phyloP scores from a whole-genome alignment of 768 basidiomycete genomes.

The Tulasnella sp. region DNA sequence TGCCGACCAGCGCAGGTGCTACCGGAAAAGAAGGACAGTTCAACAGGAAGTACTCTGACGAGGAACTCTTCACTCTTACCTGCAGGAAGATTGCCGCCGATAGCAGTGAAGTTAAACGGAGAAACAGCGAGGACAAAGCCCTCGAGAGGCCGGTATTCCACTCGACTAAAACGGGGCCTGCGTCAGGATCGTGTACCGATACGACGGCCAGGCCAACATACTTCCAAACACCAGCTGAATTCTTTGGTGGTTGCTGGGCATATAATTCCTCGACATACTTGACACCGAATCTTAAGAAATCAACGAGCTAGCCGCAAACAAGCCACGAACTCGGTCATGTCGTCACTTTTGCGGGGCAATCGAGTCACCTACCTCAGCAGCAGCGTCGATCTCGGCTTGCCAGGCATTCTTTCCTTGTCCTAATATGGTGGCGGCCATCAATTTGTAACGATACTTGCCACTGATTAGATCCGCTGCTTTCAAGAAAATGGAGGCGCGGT shows the following conservation, averaged over 20 bases:
- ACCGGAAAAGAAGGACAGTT: slow-evolving; percentile 19
- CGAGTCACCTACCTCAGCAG: slow-evolving; percentile 65
- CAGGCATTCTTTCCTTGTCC: slow-evolving; percentile 99
- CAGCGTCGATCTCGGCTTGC: slow-evolving; percentile 99
- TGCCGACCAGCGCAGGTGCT: slow-evolving; percentile 91
- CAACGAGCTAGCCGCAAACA: slow-evolving; percentile 47
- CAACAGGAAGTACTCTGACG: not conserved
- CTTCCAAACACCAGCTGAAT: slow-evolving; percentile 90
- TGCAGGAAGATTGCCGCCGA: slow-evolving; percentile 89
- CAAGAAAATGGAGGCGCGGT: slow-evolving; percentile 95
- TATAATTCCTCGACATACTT: slow-evolving; percentile 96
- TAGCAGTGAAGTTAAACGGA: slow-evolving; percentile 98
- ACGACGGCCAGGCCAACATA: slow-evolving; percentile 38
- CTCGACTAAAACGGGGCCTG: slow-evolving; percentile 49
- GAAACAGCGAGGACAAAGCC: slow-evolving; percentile 97
- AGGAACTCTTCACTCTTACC: slow-evolving; percentile 32
- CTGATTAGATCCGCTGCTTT: slow-evolving; percentile 94
- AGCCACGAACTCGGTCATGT: not conserved
- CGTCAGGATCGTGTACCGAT: not conserved
- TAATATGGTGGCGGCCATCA: slow-evolving; percentile 93
- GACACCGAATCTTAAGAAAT: slow-evolving; percentile 95
- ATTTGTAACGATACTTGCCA: slow-evolving; percentile 90
- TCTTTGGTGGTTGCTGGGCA: slow-evolving; percentile 78
- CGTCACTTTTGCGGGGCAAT: not conserved
- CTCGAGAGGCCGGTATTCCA: slow-evolving; percentile 95